Percentiles rank a stretch among this genome's conserved stretches.
phyloP scores from a whole-genome alignment of 2,329 filamentous ascomycete genomes.

The Pyricularia pennisetigena region DNA sequence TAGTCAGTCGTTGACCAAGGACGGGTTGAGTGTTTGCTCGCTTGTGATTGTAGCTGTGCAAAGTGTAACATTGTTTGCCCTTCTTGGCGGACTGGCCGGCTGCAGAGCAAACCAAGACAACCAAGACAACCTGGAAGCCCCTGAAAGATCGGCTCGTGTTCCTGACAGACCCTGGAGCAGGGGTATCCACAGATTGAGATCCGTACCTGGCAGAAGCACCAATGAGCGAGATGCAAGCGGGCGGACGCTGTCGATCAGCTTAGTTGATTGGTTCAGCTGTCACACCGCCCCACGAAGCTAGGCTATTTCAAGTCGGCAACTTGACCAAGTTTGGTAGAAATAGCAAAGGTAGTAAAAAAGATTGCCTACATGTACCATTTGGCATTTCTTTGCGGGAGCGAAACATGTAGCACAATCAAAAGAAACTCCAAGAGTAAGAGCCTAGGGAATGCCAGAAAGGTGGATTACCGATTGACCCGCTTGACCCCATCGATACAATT shows the following conservation, averaged over 20 bases:
- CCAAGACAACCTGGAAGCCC: background rate
- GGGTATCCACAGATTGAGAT: background rate
- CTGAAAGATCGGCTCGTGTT: conserved; percentile 5
- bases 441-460: background rate
- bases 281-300: background rate
- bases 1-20: background rate
- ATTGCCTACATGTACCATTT: background rate
- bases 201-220: background rate
- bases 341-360: background rate
- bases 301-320: background rate
- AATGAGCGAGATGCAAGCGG: background rate
- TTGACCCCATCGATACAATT: conserved; percentile 2
- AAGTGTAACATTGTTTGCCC: background rate
- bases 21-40: background rate
- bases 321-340: background rate
- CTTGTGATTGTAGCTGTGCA: background rate
- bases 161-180: conserved; percentile 1
- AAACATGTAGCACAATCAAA: background rate
- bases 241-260: background rate
- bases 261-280: background rate
- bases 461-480: conserved; percentile 2
- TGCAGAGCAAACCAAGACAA: background rate
- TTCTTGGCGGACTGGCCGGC: background rate
- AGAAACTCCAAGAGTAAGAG: background rate
- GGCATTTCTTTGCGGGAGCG: background rate